Percentiles rank a stretch among this genome's conserved stretches.
phyloP scores from a whole-genome alignment of 495 filamentous ascomycete species.

The Hypoxylon lienhwacheense region DNA sequence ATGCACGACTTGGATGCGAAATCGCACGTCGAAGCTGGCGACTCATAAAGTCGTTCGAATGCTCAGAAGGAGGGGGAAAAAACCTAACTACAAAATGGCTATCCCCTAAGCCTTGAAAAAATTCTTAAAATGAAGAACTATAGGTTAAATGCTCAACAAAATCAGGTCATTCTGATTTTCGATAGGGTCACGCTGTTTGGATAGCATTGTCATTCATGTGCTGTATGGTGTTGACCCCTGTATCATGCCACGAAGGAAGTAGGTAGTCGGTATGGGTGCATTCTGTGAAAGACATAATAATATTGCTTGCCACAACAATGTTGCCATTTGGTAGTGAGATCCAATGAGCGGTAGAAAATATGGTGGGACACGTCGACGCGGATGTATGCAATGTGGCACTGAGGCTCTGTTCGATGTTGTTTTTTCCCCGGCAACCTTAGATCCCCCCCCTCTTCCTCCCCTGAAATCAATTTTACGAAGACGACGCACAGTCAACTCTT shows the following conservation, averaged over 20 bases:
- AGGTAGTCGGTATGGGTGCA: too few species aligned
- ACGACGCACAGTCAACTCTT: background rate
- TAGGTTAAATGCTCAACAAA: conserved; percentile 6
- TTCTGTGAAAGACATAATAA: conserved; percentile 8
- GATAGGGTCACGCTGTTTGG: background rate
- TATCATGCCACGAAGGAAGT: conserved; percentile 3
- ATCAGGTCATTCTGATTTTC: background rate
- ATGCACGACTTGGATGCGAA: conserved; percentile 6
- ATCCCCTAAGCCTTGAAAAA: conserved; percentile 19
- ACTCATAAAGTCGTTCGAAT: conserved; percentile 3
- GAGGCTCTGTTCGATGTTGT: conserved; percentile 25
- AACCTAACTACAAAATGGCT: conserved; percentile 5
- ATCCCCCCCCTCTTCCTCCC: conserved; percentile 1
- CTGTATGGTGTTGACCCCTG: conserved; percentile 1
- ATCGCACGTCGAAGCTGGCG: conserved; percentile 1
- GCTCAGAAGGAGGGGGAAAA: conserved; percentile 1
- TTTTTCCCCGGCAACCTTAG: background rate
- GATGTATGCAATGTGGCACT: conserved; percentile 21
- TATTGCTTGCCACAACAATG: conserved; percentile 3
- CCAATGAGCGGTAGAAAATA: conserved; percentile 6
- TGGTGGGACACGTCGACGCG: conserved; percentile 7
- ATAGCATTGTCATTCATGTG: background rate
- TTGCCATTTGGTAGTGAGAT: conserved; percentile 23
- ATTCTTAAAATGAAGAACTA: conserved; percentile 22
- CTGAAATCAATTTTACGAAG: too few species aligned